phyloP scores from a whole-genome alignment of 345 rosid genomes.

The Clarkia xantiana region DNA sequence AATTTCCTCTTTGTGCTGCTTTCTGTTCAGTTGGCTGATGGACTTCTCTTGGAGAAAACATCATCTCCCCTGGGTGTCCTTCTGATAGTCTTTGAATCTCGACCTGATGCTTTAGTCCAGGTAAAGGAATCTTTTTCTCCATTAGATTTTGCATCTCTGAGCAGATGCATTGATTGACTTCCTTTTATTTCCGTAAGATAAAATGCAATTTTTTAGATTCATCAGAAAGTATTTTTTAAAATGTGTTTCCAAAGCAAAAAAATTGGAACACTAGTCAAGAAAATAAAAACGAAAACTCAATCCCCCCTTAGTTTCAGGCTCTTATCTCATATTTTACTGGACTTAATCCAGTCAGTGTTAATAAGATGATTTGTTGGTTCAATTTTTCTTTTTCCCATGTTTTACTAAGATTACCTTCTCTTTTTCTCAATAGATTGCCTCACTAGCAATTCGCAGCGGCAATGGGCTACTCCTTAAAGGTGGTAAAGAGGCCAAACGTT shows the following conservation, averaged over 20 bases:
- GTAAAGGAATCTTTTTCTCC: conserved; percentile 19
- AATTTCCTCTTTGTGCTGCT: conserved; percentile 9
- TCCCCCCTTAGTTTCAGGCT: too few species aligned
- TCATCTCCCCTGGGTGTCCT: conserved; percentile 95
- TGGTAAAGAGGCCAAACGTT: conserved; percentile 85
- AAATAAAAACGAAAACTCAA: too few species aligned
- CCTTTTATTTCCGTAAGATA: too few species aligned
- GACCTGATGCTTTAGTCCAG: conserved; percentile 97
- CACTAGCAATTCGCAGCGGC: conserved; percentile 92
- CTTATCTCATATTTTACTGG: too few species aligned
- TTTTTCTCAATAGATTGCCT: conserved; percentile 61
- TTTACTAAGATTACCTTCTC: not conserved
- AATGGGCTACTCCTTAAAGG: conserved; percentile 92
- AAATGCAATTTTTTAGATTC: too few species aligned
- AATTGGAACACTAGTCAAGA: too few species aligned
- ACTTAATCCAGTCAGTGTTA: too few species aligned
- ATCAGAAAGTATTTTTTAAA: too few species aligned
- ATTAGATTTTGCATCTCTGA: not conserved
- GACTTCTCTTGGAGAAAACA: conserved; percentile 86
- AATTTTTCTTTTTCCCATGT: too few species aligned
- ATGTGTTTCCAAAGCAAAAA: too few species aligned
- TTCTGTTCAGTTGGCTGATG: conserved; percentile 71
- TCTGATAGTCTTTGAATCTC: conserved; percentile 88
- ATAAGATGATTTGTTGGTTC: too few species aligned
- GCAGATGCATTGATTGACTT: not conserved